Base-by-base conservation (phyloP, 208 protist species). In the Trypanosoma boissoni region DNA sequence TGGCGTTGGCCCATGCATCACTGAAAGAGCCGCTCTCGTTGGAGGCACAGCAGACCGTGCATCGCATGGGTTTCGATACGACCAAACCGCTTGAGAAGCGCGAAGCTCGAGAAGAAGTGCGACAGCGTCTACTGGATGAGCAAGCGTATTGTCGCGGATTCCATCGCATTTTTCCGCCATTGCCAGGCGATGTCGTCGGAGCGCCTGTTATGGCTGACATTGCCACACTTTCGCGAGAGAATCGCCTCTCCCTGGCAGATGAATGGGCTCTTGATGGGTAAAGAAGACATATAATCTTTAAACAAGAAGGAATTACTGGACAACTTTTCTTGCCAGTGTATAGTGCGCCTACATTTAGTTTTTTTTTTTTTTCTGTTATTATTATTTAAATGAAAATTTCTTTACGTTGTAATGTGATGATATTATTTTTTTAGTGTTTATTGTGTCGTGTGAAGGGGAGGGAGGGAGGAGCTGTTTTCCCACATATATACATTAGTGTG, bases 81-180 rank as follows among this genome's bases (percentile, higher is more conserved):
- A 1, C 4, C 4, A 43, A 18, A 16, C 36, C n/a, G n/a, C n/a
- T 76, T 23, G 46, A 51, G 6, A 43, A 64, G 14, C 5, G 5
- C 26, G 74, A 85, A 29, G 31, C 46, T 14, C 64, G 51, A 26
- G 65, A 79, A 23, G 85, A 95, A n/a, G 26, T 91, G 24, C 36
- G 46, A 36, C 54, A 72, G 23, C 64, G 68, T 10, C 54, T 95
- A 31, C 56, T 77, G 50, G 89, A 95, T 44, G 86, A 92, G 45
- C 54, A 81, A 3, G 34, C 48, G 20, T 88, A 85, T 57, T 72
- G 75, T 7, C 67, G 89, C 5, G 89, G 89, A 0, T 95, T 95
- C 44, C 70, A 81, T 24, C 83, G 85, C 34, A 86, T 95, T 8
- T 95, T 91, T 54, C 89, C 89, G 21, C 79, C 79, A 2, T 29